These are phyloP conservation scores for Cystofilobasidium macerans DNA, from an alignment of 768 basidiomycete genomes.

Conservation along the genomic window DNA sequence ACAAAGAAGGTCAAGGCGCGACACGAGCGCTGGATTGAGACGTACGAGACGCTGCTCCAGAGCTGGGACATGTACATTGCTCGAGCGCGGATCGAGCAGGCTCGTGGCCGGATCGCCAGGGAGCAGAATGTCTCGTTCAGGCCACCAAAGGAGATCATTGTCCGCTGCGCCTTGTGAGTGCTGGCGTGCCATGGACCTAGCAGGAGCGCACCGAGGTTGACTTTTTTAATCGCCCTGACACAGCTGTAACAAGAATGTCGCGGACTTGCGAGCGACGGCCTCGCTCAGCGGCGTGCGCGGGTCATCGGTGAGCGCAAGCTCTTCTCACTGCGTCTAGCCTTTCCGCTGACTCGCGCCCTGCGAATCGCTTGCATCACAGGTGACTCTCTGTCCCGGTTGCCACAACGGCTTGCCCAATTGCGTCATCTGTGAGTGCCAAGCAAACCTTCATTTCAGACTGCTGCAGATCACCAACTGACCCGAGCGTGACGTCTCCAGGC, in stretches of 20 bases:
- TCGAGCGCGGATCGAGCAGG: slow-evolving; percentile 9
- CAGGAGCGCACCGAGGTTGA: too few species aligned
- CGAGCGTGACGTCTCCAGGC: too few species aligned
- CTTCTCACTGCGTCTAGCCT: background rate
- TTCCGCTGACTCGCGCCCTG: background rate
- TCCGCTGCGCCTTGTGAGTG: slow-evolving; percentile 15
- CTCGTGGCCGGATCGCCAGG: slow-evolving; percentile 8
- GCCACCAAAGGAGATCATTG: slow-evolving; percentile 11
- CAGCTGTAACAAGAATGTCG: slow-evolving; percentile 25
- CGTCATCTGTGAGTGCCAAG: background rate
- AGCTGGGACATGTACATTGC: slow-evolving; percentile 4
- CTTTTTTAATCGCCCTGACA: background rate
- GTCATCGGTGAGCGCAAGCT: background rate
- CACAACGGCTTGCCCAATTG: background rate
- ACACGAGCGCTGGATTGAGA: slow-evolving; percentile 9
- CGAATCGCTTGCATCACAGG: background rate
- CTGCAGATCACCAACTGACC: too few species aligned
- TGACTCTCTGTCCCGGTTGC: background rate
- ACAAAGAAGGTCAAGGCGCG: background rate
- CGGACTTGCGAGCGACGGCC: background rate
- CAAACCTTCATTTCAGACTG: background rate
- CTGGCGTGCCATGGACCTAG: background rate
- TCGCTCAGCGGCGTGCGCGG: slow-evolving; percentile 2
- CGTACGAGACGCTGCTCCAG: slow-evolving; percentile 14
- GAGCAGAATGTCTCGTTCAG: slow-evolving; percentile 6